Evolutionary conservation across 108 stramenopile genomes (phyloP).

Genomic region (Fragilaria radians): DNA sequence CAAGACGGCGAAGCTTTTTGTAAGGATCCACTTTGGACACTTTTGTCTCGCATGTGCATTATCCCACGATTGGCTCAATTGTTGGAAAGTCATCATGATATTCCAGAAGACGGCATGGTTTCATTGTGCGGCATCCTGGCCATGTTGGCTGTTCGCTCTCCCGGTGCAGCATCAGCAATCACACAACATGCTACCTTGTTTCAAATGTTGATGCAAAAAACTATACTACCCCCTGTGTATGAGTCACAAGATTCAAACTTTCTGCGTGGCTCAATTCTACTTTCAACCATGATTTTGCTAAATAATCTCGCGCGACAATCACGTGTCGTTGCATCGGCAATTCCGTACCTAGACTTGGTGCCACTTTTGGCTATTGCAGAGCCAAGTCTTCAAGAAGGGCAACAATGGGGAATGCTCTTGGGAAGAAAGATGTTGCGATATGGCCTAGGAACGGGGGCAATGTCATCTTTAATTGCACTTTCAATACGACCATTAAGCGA

Average conservation of each 20-base stretch:
- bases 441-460: constrained; percentile 45
- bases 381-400: constrained; percentile 28
- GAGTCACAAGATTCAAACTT: background rate
- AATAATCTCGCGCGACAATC: constrained; percentile 74
- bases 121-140: constrained; percentile 65
- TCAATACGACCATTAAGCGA: constrained; percentile 35
- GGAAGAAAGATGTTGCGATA: constrained; percentile 68
- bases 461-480: constrained; percentile 41
- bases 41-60: constrained; percentile 80
- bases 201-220: constrained; percentile 19
- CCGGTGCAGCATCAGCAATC: constrained; percentile 80
- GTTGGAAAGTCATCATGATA: constrained; percentile 17
- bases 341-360: constrained; percentile 20
- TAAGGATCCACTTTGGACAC: constrained; percentile 78
- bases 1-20: constrained; percentile 70
- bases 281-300: constrained; percentile 46
- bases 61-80: constrained; percentile 66
- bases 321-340: constrained; percentile 41
- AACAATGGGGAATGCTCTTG: constrained; percentile 53
- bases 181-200: constrained; percentile 54
- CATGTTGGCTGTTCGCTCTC: constrained; percentile 69
- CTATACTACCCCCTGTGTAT: background rate
- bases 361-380: constrained; percentile 23
- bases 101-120: constrained; percentile 34
- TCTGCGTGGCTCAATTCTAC: constrained; percentile 15